Conservation (phyloP, 1,139 yeast species). For the Blastobotrys niveus region DNA sequence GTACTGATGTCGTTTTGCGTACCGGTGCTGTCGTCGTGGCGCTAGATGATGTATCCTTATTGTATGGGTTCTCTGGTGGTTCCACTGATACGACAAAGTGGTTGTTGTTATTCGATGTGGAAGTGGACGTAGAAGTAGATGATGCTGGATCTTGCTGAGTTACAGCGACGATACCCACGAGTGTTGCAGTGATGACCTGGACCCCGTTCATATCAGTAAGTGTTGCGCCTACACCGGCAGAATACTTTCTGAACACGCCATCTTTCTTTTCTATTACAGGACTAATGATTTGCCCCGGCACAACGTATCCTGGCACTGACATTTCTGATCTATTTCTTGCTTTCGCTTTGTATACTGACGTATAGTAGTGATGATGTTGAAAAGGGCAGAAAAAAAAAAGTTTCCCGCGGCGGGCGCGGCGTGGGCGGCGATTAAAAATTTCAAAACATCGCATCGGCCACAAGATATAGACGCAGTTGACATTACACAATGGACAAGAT, state of each 20-base stretch:
- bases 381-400: neutral
- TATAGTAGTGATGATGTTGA: neutral
- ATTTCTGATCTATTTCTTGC: constrained; percentile 9
- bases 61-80: constrained; percentile 25
- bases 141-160: constrained; percentile 7
- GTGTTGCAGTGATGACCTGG: constrained; percentile 56
- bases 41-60: constrained; percentile 20
- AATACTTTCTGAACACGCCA: constrained; percentile 36
- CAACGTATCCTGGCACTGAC: constrained; percentile 43
- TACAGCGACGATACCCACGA: constrained; percentile 51
- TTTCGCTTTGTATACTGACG: no score
- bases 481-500: neutral
- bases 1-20: constrained; percentile 34
- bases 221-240: constrained; percentile 45
- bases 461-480: neutral
- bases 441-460: neutral
- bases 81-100: constrained; percentile 1
- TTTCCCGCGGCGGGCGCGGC: neutral
- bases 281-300: constrained; percentile 71
- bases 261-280: constrained; percentile 39
- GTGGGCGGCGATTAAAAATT: neutral
- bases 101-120: neutral
- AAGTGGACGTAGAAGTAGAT: constrained; percentile 18
- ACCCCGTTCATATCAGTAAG: constrained; percentile 20
- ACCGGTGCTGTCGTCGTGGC: no score